These are phyloP conservation scores for Venturia nashicola DNA, from an alignment of 2,329 filamentous ascomycete species.

Conservation along the genomic window DNA sequence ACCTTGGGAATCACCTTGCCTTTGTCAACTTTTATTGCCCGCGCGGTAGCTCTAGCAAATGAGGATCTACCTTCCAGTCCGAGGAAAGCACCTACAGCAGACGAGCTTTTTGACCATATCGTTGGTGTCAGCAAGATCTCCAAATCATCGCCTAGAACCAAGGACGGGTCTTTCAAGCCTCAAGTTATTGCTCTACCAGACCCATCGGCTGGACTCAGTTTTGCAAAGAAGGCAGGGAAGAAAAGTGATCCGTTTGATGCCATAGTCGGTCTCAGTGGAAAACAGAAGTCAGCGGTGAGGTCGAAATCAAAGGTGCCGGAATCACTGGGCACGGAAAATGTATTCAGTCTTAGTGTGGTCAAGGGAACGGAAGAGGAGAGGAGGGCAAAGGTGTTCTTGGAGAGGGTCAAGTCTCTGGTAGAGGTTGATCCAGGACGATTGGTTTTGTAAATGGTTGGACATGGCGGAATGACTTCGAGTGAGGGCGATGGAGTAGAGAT, in stretches of 20 bases:
- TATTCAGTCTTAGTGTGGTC: constrained; percentile 72
- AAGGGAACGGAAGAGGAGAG: constrained; percentile 57
- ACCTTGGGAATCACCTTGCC: constrained; percentile 71
- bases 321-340: constrained; percentile 45
- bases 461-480: neutral
- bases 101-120: constrained; percentile 83
- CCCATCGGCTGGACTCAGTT: constrained; percentile 14
- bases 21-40: constrained; percentile 73
- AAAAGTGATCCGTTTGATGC: constrained; percentile 63
- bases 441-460: constrained; percentile 18
- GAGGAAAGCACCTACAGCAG: constrained; percentile 51
- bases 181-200: constrained; percentile 45
- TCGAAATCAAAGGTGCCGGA: constrained; percentile 31
- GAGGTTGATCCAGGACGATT: constrained; percentile 26
- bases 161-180: constrained; percentile 55
- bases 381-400: constrained; percentile 69
- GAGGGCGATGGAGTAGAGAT: neutral
- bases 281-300: constrained; percentile 15
- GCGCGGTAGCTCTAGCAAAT: constrained; percentile 79
- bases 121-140: constrained; percentile 53
- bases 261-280: neutral
- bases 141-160: constrained; percentile 30
- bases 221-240: constrained; percentile 51
- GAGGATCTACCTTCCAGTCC: constrained; percentile 63
- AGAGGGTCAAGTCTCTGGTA: constrained; percentile 72